Evolutionary conservation across 176 grass and related monocot species (phyloP).

Genomic region (Hordeum vulgare): MorexV3_pseudomolecules_assembly NC_058520.1:18651602-18652101

Average conservation of each 20-base stretch:
- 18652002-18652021: constrained; percentile 89
- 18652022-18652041: constrained; percentile 75
- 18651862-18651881: constrained; percentile 81
- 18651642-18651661: constrained; percentile 65
- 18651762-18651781: constrained; percentile 38
- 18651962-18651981: constrained; percentile 86
- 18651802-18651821: constrained; percentile 29
- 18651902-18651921: constrained; percentile 79
- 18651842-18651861: constrained; percentile 87
- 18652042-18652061: constrained; percentile 51
- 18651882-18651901: constrained; percentile 77
- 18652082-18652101: constrained; percentile 65
- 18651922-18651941: constrained; percentile 74
- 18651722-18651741: constrained; percentile 39
- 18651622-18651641: constrained; percentile 47
- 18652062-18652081: constrained; percentile 56
- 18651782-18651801: constrained; percentile 24
- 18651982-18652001: constrained; percentile 56
- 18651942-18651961: constrained; percentile 85
- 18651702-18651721: constrained; percentile 31
- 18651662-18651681: constrained; percentile 59
- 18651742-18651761: constrained; percentile 41
- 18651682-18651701: constrained; percentile 32
- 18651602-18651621: constrained; percentile 76
- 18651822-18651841: constrained; percentile 79